Conservation (phyloP, 2,329 filamentous ascomycete species). For the Penicillium oxalicum region DNA sequence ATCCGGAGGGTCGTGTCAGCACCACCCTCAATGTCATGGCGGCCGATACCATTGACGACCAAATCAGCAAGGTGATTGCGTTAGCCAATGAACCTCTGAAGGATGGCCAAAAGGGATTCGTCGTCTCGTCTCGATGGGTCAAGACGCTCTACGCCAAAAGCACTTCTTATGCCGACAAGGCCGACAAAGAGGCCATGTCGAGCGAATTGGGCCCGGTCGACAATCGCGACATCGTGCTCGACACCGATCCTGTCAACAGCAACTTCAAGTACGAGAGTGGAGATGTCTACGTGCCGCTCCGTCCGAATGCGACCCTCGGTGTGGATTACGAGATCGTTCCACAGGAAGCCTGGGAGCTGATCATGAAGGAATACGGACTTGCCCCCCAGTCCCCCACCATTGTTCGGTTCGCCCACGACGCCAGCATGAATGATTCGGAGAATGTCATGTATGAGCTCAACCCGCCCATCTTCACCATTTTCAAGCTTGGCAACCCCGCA, state of each 20-base stretch:
- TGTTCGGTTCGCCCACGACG: conserved; percentile 70
- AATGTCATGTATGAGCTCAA: conserved; percentile 78
- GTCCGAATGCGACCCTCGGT: conserved; percentile 56
- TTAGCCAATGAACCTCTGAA: conserved; percentile 51
- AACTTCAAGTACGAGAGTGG: conserved; percentile 42
- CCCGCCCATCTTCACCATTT: conserved; percentile 76
- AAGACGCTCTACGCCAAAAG: conserved; percentile 63
- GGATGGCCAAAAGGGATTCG: conserved; percentile 68
- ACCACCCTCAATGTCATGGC: conserved; percentile 5
- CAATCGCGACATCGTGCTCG: conserved; percentile 73
- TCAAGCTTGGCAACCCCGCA: conserved; percentile 64
- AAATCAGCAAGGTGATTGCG: conserved; percentile 66
- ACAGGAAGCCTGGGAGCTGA: conserved; percentile 70
- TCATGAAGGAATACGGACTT: conserved; percentile 77
- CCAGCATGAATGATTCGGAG: conserved; percentile 50
- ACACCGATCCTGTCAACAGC: conserved; percentile 40
- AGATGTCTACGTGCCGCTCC: conserved; percentile 63
- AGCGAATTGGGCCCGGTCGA: conserved; percentile 73
- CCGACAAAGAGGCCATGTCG: conserved; percentile 54
- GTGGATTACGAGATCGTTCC: conserved; percentile 74
- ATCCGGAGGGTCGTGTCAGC: conserved; percentile 20
- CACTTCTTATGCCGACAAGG: conserved; percentile 50
- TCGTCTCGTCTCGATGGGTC: conserved; percentile 77
- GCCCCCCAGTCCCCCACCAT: conserved; percentile 65
- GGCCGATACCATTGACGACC: conserved; percentile 51